Base-by-base conservation (phyloP, 805 yeast genomes). In the Hanseniaspora guilliermondii region DNA sequence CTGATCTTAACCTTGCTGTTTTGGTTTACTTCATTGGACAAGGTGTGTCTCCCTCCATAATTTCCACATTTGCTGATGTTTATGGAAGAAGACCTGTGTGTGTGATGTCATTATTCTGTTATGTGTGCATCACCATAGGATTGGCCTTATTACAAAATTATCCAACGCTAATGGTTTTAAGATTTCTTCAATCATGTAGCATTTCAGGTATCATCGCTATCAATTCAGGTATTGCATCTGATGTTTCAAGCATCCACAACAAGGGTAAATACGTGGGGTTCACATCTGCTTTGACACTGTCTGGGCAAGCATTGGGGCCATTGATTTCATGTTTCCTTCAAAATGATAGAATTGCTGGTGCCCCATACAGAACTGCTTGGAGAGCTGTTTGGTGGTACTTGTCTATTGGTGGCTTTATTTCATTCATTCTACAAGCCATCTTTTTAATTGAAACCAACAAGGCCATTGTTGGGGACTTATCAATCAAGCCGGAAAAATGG, bases 221-320 rank as follows among this genome's bases (percentile, higher is more conserved):
- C 2, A 73, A 76, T 40, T 73, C 82, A 2, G 94, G 94, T 0
- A 74, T 82, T 0, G 76, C 85, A 52, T 91, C 88, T 7, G 96
- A 87, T 68, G 70, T 82, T 22, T 78, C 87, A 2, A 75, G 80
- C 0, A 69, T 82, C 22, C 73, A 71, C 8, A 79, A 82, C 56
- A 73, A 96, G 60, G 96, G 95, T 16, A 76, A 79, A 1, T 76
- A 76, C 59, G 79, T 82, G 47, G 93, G 93, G 0, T 61, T 80
- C 17, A 76, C 79, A 0, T 64, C 78, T 14, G 91, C 94, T 0
- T 68, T 81, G 46, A 78, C 82, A n/a, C 71, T 84, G 35, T 61
- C 84, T 9, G 95, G 95, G 1, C 83, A 82, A 61, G 87, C 86
- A 1, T 72, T 87, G 57, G 91, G 94, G 9, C 87, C 94, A 0